Conservation (phyloP, 179 eudicot species). For the Sideroxylon spinosum region DNA sequence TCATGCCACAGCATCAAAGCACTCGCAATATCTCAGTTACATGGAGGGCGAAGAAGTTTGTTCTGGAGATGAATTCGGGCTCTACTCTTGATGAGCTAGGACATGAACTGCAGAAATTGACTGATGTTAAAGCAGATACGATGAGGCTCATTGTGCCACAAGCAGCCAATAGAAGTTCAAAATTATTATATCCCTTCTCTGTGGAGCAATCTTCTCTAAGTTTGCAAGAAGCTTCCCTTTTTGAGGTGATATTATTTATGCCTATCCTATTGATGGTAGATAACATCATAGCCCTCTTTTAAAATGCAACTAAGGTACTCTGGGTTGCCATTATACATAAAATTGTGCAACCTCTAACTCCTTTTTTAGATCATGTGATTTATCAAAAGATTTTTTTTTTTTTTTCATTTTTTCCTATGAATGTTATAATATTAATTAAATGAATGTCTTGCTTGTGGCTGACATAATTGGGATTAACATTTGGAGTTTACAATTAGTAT, state of each 20-base stretch:
- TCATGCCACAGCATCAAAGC: slow-evolving; percentile 8
- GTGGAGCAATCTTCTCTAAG: slow-evolving; percentile 52
- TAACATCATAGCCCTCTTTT: background rate
- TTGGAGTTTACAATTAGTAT: too few species aligned
- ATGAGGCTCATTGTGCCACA: slow-evolving; percentile 68
- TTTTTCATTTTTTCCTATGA: too few species aligned
- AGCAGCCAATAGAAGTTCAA: slow-evolving; percentile 44
- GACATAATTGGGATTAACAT: too few species aligned
- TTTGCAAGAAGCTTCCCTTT: slow-evolving; percentile 44
- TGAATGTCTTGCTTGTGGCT: too few species aligned
- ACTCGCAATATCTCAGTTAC: slow-evolving; percentile 22
- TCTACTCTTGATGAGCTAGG: slow-evolving; percentile 64
- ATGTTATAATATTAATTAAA: too few species aligned
- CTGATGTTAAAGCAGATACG: slow-evolving; percentile 63
- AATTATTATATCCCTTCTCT: slow-evolving; percentile 62
- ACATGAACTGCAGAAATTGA: slow-evolving; percentile 50
- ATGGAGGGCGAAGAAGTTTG: slow-evolving; percentile 71
- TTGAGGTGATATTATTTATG: slow-evolving; percentile 40
- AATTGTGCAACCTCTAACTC: background rate
- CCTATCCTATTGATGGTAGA: background rate
- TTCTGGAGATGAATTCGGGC: slow-evolving; percentile 42
- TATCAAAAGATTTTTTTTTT: background rate
- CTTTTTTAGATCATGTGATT: background rate
- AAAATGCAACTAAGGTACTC: background rate
- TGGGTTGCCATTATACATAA: background rate